A percentile compares a stretch with the other conserved stretches of the same genome.
phyloP scores from a whole-genome alignment of 2,329 filamentous ascomycete genomes.

The Cladophialophora yegresii region DNA sequence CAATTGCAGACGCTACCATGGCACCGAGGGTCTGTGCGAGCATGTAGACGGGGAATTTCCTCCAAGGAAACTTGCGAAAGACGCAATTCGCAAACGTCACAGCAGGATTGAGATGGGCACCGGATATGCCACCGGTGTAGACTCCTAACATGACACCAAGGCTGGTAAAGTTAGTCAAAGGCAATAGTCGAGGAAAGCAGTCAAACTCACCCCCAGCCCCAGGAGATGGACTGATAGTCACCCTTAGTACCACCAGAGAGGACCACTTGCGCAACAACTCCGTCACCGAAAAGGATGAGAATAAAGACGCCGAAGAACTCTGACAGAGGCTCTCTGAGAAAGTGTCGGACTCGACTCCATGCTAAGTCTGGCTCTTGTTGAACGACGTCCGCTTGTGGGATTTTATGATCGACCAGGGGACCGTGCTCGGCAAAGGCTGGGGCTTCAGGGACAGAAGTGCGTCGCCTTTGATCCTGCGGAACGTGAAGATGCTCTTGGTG shows the following conservation, averaged over 20 bases:
- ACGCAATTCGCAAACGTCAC: constrained; percentile 71
- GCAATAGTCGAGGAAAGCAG: background rate
- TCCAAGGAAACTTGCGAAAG: constrained; percentile 68
- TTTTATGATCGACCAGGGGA: constrained; percentile 40
- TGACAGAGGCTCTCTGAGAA: constrained; percentile 61
- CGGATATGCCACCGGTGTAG: constrained; percentile 61
- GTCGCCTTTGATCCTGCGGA: constrained; percentile 22
- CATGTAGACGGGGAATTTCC: constrained; percentile 68
- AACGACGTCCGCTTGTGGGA: constrained; percentile 38
- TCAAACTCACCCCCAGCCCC: constrained; percentile 51
- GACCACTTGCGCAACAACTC: constrained; percentile 69
- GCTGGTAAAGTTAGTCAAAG: constrained; percentile 48
- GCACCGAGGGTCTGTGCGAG: constrained; percentile 67
- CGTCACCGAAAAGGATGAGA: constrained; percentile 69
- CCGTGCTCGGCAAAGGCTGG: constrained; percentile 40
- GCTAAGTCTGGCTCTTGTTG: constrained; percentile 40
- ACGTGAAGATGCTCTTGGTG: constrained; percentile 24
- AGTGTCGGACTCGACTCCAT: constrained; percentile 58
- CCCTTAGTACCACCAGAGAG: constrained; percentile 54
- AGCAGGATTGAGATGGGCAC: constrained; percentile 70
- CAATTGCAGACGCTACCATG: constrained; percentile 61
- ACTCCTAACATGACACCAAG: constrained; percentile 70
- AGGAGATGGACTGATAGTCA: constrained; percentile 56
- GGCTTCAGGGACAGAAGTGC: constrained; percentile 20
- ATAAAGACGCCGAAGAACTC: constrained; percentile 71